Evolutionary conservation across 768 basidiomycete species (phyloP).

Genomic region (Russula ochroleuca): DNA sequence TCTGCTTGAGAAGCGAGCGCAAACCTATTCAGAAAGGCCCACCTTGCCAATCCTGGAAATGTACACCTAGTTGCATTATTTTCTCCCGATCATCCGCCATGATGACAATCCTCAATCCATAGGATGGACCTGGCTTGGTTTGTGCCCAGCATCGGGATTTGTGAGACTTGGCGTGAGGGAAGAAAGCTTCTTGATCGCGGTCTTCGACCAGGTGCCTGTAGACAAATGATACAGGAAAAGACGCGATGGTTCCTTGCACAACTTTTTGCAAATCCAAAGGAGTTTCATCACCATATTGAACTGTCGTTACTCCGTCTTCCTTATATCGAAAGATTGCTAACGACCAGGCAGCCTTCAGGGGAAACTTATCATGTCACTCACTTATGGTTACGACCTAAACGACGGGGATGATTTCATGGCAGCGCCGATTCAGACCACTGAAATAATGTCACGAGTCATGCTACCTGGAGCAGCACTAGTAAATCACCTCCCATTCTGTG

Average conservation of each 20-base stretch:
- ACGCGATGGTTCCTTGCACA: neutral
- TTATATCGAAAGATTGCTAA: neutral
- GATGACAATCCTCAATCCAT: no score
- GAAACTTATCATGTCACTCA: conserved; percentile 7
- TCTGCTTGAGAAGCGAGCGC: conserved; percentile 50
- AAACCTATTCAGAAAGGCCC: conserved; percentile 22
- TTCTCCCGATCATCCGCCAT: neutral
- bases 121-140: conserved; percentile 2
- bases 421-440: neutral
- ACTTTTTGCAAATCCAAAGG: neutral
- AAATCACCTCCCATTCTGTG: conserved; percentile 19
- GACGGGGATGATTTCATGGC: neutral
- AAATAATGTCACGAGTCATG: neutral
- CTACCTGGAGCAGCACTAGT: conserved; percentile 14
- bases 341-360: neutral
- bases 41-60: conserved; percentile 6
- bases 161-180: conserved; percentile 1
- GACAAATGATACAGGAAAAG: neutral
- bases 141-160: neutral
- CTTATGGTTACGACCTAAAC: conserved; percentile 16
- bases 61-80: neutral
- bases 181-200: conserved; percentile 7
- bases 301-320: neutral
- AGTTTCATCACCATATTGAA: neutral
- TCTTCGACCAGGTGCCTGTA: conserved; percentile 4